These are phyloP conservation scores for Zygoascus flipseniorum DNA, from an alignment of 805 yeast genomes.

Conservation along the genomic window DNA sequence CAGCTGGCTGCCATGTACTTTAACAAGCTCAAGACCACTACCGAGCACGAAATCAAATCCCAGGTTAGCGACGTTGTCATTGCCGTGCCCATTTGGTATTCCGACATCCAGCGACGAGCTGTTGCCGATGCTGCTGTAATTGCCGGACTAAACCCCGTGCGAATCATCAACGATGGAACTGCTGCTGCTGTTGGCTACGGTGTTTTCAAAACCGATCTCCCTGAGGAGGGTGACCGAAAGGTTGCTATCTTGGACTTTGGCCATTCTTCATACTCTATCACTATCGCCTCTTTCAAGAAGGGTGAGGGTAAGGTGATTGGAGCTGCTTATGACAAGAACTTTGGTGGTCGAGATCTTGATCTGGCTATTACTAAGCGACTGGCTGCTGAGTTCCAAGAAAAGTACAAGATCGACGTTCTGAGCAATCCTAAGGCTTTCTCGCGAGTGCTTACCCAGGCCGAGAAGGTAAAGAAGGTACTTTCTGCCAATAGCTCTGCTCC, in stretches of 20 bases:
- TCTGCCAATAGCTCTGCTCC: slow-evolving; percentile 96
- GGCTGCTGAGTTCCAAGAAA: slow-evolving; percentile 82
- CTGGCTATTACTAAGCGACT: slow-evolving; percentile 89
- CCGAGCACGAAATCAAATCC: slow-evolving; percentile 73
- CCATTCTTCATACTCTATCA: slow-evolving; percentile 87
- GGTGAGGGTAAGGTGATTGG: slow-evolving; percentile 94
- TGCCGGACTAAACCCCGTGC: slow-evolving; percentile 96
- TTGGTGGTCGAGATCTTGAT: slow-evolving; percentile 98
- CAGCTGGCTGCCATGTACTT: slow-evolving; percentile 94
- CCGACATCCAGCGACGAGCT: slow-evolving; percentile 94
- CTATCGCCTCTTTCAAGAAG: slow-evolving; percentile 84
- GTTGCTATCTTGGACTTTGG: slow-evolving; percentile 96
- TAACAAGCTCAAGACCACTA: slow-evolving; percentile 77
- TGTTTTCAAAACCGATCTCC: slow-evolving; percentile 93
- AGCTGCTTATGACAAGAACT: slow-evolving; percentile 87
- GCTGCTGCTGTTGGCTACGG: slow-evolving; percentile 99
- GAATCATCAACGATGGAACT: slow-evolving; percentile 94
- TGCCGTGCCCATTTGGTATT: slow-evolving; percentile 96
- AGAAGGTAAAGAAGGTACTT: slow-evolving; percentile 87
- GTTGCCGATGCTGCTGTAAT: slow-evolving; percentile 89
- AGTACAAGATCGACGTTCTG: slow-evolving; percentile 88
- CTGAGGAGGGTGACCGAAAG: slow-evolving; percentile 85
- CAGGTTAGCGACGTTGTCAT: slow-evolving; percentile 80
- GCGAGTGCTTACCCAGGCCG: slow-evolving; percentile 87
- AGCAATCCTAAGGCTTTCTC: slow-evolving; percentile 91